Percentiles rank a stretch among this genome's conserved stretches.
Conservation (phyloP, 176 grass and related monocot genomes). For the Paspalum notatum region DNA sequence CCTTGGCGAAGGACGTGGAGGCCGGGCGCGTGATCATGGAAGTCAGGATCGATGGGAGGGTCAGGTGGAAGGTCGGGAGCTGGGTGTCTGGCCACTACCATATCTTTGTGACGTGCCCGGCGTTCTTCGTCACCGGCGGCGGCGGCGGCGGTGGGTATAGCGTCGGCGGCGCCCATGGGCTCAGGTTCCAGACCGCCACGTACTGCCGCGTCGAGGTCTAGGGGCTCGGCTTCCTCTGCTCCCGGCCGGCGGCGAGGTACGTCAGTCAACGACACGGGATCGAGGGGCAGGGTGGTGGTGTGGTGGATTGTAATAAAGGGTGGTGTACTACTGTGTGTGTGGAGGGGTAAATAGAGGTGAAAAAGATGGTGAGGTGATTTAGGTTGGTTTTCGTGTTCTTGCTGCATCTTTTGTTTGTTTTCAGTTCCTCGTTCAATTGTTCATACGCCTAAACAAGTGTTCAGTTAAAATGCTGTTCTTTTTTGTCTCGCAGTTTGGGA, state of each 20-base stretch:
- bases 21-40: slow-evolving; percentile 48
- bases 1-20: slow-evolving; percentile 45
- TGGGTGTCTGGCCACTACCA: slow-evolving; percentile 78
- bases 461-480: slow-evolving; percentile 1
- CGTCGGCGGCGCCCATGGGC: slow-evolving; percentile 10
- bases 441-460: neutral
- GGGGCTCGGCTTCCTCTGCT: neutral
- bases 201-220: slow-evolving; percentile 73
- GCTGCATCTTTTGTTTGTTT: slow-evolving; percentile 1
- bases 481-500: neutral
- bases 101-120: slow-evolving; percentile 68
- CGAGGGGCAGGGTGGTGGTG: neutral
- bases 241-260: no score
- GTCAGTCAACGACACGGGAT: no score
- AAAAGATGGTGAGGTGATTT: slow-evolving; percentile 27
- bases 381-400: neutral
- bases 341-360: slow-evolving; percentile 25
- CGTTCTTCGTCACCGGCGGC: slow-evolving; percentile 40
- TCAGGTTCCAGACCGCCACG: slow-evolving; percentile 63
- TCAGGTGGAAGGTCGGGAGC: slow-evolving; percentile 74
- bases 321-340: neutral
- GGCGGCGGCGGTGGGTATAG: slow-evolving; percentile 26
- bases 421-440: slow-evolving; percentile 37
- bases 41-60: slow-evolving; percentile 72
- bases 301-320: slow-evolving; percentile 29